Conservation (phyloP, 1,284 basidiomycete species). For the Acaromyces ingoldii region DNA sequence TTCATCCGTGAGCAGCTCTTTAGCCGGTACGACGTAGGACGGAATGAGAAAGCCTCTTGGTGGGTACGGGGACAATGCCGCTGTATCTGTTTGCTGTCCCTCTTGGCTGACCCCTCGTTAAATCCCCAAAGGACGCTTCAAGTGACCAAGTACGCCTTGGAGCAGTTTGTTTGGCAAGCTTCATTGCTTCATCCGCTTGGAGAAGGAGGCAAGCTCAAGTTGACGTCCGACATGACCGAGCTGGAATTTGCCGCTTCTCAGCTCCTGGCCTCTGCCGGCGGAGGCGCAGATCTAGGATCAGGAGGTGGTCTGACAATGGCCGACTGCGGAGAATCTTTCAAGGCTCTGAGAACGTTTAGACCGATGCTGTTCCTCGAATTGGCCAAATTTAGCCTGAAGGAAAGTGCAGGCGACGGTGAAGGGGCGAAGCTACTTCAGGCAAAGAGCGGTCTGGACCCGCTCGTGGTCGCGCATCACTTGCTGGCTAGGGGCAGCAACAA, state of each 20-base stretch:
- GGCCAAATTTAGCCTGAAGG: too few relatives aligned
- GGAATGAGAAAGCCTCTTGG: neutral
- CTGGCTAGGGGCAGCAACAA: too few relatives aligned
- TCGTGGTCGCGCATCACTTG: neutral
- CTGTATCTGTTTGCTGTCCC: neutral
- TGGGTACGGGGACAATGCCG: neutral
- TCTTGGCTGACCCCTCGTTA: neutral
- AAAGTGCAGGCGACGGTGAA: too few relatives aligned
- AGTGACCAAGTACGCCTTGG: slow-evolving; percentile 61
- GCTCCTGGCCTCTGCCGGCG: slow-evolving; percentile 18
- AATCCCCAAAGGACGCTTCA: slow-evolving; percentile 22
- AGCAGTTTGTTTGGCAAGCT: slow-evolving; percentile 79
- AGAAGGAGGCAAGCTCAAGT: slow-evolving; percentile 81
- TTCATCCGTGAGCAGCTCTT: slow-evolving; percentile 4
- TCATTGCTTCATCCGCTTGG: slow-evolving; percentile 80
- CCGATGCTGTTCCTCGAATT: neutral
- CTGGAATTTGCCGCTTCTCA: slow-evolving; percentile 70
- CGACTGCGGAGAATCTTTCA: neutral
- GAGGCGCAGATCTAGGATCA: neutral
- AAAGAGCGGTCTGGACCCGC: neutral
- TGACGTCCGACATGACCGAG: slow-evolving; percentile 91
- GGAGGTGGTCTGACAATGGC: neutral
- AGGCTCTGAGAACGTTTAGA: neutral
- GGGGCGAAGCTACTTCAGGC: neutral
- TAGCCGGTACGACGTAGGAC: neutral